Evolutionary conservation across 495 filamentous ascomycete genomes (phyloP).

Genomic region (Podospora australis): DNA sequence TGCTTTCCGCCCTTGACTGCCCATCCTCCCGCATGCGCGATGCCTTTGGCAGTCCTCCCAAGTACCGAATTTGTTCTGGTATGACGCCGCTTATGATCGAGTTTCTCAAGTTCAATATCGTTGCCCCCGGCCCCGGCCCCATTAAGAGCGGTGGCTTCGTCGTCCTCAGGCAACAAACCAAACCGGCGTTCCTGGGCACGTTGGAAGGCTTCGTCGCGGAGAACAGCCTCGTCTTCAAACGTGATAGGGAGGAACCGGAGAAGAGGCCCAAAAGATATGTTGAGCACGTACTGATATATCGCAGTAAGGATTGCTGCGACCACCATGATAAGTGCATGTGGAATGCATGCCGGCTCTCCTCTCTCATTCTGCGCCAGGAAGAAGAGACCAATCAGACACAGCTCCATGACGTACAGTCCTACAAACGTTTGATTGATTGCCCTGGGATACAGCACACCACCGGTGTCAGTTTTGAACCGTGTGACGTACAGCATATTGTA

Average conservation of each 20-base stretch:
- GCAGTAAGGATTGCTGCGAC: conserved; percentile 61
- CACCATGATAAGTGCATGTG: conserved; percentile 89
- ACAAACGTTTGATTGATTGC: conserved; percentile 96
- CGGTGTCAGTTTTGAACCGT: conserved; percentile 85
- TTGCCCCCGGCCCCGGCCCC: conserved; percentile 13
- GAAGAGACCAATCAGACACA: conserved; percentile 86
- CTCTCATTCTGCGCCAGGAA: conserved; percentile 67
- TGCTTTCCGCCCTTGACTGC: conserved; percentile 37
- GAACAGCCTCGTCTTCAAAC: conserved; percentile 86
- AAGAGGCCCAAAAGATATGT: conserved; percentile 78
- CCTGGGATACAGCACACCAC: conserved; percentile 83
- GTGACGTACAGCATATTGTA: conserved; percentile 97
- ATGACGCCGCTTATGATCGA: conserved; percentile 17
- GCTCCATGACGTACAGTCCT: conserved; percentile 90
- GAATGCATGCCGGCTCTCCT: conserved; percentile 56
- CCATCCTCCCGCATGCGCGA: conserved; percentile 43
- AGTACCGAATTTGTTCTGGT: conserved; percentile 13
- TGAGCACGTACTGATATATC: conserved; percentile 77
- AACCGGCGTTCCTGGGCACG: conserved; percentile 61
- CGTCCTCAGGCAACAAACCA: conserved; percentile 47
- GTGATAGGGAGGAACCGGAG: conserved; percentile 90
- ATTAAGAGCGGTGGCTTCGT: conserved; percentile 22
- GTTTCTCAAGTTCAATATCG: conserved; percentile 57
- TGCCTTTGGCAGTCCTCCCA: conserved; percentile 40
- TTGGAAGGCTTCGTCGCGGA: conserved; percentile 82